phyloP scores from a whole-genome alignment of 495 filamentous ascomycete genomes.

The Oidiodendron maius region DNA sequence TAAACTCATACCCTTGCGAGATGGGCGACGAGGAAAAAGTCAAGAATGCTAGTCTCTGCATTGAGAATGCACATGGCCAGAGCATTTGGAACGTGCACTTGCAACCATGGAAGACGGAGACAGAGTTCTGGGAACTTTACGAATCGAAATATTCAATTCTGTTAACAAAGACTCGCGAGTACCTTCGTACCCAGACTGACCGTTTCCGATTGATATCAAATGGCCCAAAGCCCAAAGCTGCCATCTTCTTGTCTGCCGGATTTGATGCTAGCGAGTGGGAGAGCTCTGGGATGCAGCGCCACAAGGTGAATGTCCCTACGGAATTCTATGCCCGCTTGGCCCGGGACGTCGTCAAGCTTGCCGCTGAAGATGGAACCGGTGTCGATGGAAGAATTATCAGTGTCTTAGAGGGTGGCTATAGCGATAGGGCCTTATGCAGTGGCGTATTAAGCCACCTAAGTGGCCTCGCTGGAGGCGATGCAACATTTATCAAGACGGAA shows the following conservation, averaged over 20 bases:
- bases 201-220: conserved; percentile 43
- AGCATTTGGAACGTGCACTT: conserved; percentile 96
- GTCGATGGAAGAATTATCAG: conserved; percentile 84
- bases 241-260: conserved; percentile 89
- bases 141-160: conserved; percentile 66
- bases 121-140: conserved; percentile 87
- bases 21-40: conserved; percentile 83
- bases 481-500: conserved; percentile 29
- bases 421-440: conserved; percentile 76
- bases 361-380: conserved; percentile 70
- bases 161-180: conserved; percentile 73
- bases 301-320: conserved; percentile 90
- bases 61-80: conserved; percentile 88
- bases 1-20: conserved; percentile 96
- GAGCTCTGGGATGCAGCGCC: conserved; percentile 84
- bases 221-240: conserved; percentile 60
- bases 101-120: conserved; percentile 71
- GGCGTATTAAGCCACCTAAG: conserved; percentile 85
- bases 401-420: conserved; percentile 93
- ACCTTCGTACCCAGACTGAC: conserved; percentile 62
- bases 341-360: conserved; percentile 71
- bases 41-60: conserved; percentile 82
- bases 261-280: conserved; percentile 98
- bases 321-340: conserved; percentile 93
- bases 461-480: conserved; percentile 57